phyloP scores from a whole-genome alignment of 2,329 filamentous ascomycete species.

The Cadophora luteo-olivacea region DNA sequence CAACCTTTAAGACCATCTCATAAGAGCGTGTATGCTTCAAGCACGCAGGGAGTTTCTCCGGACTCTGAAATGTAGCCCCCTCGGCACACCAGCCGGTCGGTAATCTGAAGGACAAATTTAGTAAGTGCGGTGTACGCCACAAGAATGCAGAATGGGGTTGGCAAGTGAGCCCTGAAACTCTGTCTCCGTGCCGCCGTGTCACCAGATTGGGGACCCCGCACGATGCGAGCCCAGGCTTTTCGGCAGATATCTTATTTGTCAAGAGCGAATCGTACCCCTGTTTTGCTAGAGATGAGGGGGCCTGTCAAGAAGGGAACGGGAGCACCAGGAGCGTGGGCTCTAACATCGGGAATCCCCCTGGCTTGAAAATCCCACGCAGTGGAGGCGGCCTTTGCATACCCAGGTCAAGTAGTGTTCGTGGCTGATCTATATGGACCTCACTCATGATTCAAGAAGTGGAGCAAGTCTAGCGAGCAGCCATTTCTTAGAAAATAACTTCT shows the following conservation, averaged over 20 bases:
- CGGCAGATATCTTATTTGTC: conserved; percentile 23
- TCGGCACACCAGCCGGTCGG: neutral
- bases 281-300: neutral
- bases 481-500: neutral
- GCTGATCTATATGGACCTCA: neutral
- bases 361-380: neutral
- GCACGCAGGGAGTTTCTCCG: conserved; percentile 10
- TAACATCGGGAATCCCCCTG: neutral
- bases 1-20: neutral
- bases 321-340: neutral
- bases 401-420: neutral
- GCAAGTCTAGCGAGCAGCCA: neutral
- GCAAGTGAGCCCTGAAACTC: neutral
- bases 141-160: neutral
- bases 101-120: neutral
- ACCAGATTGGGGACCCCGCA: conserved; percentile 15
- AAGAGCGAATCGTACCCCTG: neutral
- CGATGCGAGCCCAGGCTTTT: neutral
- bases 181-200: neutral
- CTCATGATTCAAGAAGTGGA: conserved; percentile 3
- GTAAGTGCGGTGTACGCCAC: neutral
- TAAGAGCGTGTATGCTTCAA: neutral
- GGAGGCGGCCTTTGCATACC: neutral
- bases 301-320: neutral
- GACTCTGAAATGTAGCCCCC: neutral